Evolutionary conservation across 805 yeast species (phyloP).

Genomic region (Candida odintsovae): DNA sequence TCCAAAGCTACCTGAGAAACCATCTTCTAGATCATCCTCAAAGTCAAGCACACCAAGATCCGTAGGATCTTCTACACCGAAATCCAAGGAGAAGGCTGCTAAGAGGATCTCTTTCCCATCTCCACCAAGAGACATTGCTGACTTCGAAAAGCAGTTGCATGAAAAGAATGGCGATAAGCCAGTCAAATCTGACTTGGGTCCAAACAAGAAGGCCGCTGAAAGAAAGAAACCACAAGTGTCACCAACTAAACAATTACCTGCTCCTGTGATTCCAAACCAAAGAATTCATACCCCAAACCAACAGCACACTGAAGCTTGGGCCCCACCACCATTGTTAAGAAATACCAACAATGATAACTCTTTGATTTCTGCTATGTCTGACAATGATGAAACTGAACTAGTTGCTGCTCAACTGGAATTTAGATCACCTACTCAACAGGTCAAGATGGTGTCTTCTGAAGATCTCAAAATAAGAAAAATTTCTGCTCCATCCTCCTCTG

Average conservation of each 20-base stretch:
- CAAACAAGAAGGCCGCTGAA: slow-evolving; percentile 1
- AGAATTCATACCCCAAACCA: slow-evolving; percentile 17
- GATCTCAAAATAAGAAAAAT: not conserved
- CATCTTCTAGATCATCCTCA: slow-evolving; percentile 1
- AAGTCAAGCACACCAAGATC: slow-evolving; percentile 3
- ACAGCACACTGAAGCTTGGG: slow-evolving; percentile 7
- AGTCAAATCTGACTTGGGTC: not conserved
- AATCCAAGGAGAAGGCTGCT: not conserved
- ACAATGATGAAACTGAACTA: not conserved
- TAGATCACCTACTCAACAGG: slow-evolving; percentile 8
- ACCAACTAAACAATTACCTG: slow-evolving; percentile 14
- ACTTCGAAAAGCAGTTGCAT: slow-evolving; percentile 11
- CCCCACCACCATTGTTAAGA: slow-evolving; percentile 18
- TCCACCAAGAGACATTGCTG: slow-evolving; percentile 15
- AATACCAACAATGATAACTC: slow-evolving; percentile 14
- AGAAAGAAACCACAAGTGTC: slow-evolving; percentile 1
- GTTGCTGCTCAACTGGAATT: slow-evolving; percentile 8
- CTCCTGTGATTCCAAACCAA: slow-evolving; percentile 17
- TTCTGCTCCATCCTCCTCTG: not conserved
- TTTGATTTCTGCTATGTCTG: slow-evolving; percentile 7
- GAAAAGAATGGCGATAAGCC: slow-evolving; percentile 1
- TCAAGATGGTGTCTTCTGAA: slow-evolving; percentile 5
- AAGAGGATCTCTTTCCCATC: slow-evolving; percentile 21
- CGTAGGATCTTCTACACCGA: slow-evolving; percentile 1
- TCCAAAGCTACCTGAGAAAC: not conserved